Evolutionary conservation across 345 rosid species (phyloP).

Genomic region (Arabidopsis suecica): DNA sequence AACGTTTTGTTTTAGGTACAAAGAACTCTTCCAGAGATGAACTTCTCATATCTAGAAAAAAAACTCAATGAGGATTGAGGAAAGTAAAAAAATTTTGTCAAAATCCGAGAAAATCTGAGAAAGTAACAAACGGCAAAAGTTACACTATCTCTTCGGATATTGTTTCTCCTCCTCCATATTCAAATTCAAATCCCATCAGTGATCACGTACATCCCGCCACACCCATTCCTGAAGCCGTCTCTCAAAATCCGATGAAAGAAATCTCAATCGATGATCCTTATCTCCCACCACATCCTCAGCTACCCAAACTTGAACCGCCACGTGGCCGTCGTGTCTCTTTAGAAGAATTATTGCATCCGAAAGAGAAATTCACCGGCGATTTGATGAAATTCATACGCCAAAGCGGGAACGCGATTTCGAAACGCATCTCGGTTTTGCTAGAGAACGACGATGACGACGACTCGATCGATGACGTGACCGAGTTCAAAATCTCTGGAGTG

Average conservation of each 20-base stretch:
- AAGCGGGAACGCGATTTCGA: conserved; percentile 69
- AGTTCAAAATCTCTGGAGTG: conserved; percentile 74
- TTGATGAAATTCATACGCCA: conserved; percentile 63
- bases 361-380: conserved; percentile 45
- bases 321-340: conserved; percentile 47
- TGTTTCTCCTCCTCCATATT: conserved; percentile 7
- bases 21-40: neutral
- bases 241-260: conserved; percentile 13
- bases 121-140: conserved; percentile 16
- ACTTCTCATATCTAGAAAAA: neutral
- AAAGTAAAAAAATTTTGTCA: conserved; percentile 7
- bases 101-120: conserved; percentile 17
- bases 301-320: conserved; percentile 86
- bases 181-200: conserved; percentile 22
- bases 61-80: neutral
- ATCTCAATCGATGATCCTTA: conserved; percentile 18
- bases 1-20: neutral
- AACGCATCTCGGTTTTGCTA: conserved; percentile 49
- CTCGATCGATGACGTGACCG: conserved; percentile 54
- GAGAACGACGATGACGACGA: conserved; percentile 26
- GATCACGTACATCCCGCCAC: conserved; percentile 28
- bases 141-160: conserved; percentile 16
- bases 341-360: conserved; percentile 23
- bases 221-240: neutral
- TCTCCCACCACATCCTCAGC: conserved; percentile 60